A percentile compares a stretch with the other conserved stretches of the same genome.
phyloP scores from a whole-genome alignment of 257 asterid genomes.

The Nicotiana noctiflora region DNA sequence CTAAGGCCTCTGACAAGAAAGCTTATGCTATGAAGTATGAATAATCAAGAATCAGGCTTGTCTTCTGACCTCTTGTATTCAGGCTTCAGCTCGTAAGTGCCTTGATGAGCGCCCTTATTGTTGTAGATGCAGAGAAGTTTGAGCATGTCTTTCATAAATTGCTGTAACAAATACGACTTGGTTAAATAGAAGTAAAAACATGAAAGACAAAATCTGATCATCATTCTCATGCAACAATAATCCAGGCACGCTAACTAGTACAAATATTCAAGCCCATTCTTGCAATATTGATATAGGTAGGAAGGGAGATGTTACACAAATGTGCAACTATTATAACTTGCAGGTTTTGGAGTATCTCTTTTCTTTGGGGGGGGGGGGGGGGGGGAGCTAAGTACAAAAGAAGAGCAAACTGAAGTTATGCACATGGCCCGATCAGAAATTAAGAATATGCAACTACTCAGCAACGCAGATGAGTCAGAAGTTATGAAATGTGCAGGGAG shows the following conservation, averaged over 20 bases:
- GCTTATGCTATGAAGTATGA: not conserved
- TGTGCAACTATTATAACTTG: no score
- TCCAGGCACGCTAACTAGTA: not conserved
- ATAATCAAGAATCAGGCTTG: slow-evolving; percentile 18
- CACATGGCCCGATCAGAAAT: no score
- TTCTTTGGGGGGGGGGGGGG: no score
- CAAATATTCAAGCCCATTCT: no score
- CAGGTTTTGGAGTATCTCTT: no score
- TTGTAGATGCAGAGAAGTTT: slow-evolving; percentile 75
- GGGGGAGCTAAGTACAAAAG: no score
- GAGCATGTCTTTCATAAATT: slow-evolving; percentile 87
- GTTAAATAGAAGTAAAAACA: not conserved
- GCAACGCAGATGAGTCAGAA: no score
- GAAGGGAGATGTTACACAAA: no score
- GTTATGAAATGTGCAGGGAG: no score
- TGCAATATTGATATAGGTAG: no score
- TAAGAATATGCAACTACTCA: no score
- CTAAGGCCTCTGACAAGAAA: not conserved
- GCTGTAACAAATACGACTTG: slow-evolving; percentile 33
- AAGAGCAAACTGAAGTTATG: no score
- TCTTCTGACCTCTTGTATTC: slow-evolving; percentile 68
- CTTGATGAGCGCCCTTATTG: slow-evolving; percentile 88
- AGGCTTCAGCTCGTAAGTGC: slow-evolving; percentile 82
- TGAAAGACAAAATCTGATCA: not conserved
- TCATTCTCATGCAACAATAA: not conserved